Evolutionary conservation across 352 stramenopile genomes (phyloP).

Genomic region (Phytopythium chamaehyphon): DNA sequence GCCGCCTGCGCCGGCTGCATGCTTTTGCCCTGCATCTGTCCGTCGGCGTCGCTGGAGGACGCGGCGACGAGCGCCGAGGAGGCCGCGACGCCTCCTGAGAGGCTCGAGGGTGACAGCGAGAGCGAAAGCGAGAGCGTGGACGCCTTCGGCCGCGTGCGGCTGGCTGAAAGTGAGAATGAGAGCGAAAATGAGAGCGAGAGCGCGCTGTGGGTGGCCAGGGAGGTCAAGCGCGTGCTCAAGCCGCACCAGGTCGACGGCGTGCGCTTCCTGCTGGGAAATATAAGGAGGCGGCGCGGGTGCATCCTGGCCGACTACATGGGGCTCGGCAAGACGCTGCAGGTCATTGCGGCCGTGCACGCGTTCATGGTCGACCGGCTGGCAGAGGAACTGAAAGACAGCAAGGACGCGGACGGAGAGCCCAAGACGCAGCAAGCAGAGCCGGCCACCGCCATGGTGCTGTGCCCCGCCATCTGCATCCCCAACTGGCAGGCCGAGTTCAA

Average conservation of each 20-base stretch:
- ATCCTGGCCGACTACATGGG: constrained; percentile 91
- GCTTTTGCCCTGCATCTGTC: constrained; percentile 79
- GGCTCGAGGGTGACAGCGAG: constrained; percentile 8
- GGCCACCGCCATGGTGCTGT: constrained; percentile 88
- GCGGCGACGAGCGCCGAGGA: constrained; percentile 44
- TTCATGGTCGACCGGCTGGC: constrained; percentile 59
- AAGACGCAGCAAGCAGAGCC: constrained; percentile 6
- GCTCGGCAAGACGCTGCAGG: constrained; percentile 86
- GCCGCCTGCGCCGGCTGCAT: constrained; percentile 65
- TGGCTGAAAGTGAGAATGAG: constrained; percentile 9
- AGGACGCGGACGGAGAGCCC: constrained; percentile 1
- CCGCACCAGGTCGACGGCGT: constrained; percentile 76
- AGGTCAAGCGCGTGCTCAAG: constrained; percentile 75
- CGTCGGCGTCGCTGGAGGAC: constrained; percentile 34
- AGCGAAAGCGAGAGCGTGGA: constrained; percentile 44
- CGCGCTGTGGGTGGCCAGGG: constrained; percentile 61
- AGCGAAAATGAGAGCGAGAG: constrained; percentile 8
- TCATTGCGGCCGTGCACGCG: constrained; percentile 83
- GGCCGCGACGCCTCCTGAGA: constrained; percentile 25
- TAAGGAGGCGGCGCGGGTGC: constrained; percentile 54
- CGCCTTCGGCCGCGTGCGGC: constrained; percentile 49
- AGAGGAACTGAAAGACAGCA: constrained; percentile 1
- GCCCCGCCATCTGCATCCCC: constrained; percentile 94
- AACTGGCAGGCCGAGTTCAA: constrained; percentile 98
- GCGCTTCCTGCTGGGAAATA: constrained; percentile 59